phyloP scores from a whole-genome alignment of 2,329 filamentous ascomycete genomes.

The Bipolaris gigantea region DNA sequence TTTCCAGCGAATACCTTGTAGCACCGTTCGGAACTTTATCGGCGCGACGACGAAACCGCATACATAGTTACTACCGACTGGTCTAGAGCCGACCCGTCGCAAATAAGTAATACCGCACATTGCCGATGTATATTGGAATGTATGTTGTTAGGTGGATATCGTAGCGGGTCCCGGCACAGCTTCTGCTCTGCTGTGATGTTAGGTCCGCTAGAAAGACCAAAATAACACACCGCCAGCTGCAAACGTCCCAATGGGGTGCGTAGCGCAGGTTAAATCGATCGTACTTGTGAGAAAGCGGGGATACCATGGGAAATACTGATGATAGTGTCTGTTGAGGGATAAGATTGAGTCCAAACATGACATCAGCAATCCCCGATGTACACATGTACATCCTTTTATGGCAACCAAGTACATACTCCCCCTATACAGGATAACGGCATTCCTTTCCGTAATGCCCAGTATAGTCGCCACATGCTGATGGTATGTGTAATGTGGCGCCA shows the following conservation, averaged over 20 bases:
- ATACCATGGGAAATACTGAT: not conserved
- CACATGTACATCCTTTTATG: not conserved
- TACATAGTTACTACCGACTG: not conserved
- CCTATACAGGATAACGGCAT: not conserved
- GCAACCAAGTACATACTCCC: not conserved
- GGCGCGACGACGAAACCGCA: not conserved
- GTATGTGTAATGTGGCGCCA: not conserved
- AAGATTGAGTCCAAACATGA: not conserved
- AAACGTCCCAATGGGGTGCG: not conserved
- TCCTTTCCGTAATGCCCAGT: not conserved
- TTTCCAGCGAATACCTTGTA: slow-evolving; percentile 3
- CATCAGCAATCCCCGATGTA: not conserved
- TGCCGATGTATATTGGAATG: slow-evolving; percentile 1
- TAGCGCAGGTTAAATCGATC: not conserved
- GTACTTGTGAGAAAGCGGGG: not conserved
- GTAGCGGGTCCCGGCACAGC: not conserved
- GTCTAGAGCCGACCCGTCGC: not conserved
- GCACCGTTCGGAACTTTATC: slow-evolving; percentile 3
- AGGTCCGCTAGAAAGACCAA: not conserved
- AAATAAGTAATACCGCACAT: slow-evolving; percentile 3
- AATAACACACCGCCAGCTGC: not conserved
- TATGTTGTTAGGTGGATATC: not conserved
- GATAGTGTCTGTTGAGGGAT: not conserved
- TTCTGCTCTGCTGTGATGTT: not conserved
- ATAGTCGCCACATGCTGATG: not conserved